Conservation (phyloP, 1,139 yeast species). For the Candida sojae region DNA sequence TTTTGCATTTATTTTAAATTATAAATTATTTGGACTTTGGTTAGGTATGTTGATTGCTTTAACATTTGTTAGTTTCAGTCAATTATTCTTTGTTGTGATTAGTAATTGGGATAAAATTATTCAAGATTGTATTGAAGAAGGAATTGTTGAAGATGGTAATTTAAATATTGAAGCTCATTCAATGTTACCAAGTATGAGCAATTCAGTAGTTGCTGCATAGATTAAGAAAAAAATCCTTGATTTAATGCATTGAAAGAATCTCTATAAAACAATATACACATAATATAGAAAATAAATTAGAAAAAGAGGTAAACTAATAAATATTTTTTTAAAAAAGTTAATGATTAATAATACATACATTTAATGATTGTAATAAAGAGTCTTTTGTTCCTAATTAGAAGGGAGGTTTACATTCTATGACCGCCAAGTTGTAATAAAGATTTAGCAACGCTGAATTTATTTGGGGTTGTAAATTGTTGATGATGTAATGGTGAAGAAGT, state of each 20-base stretch:
- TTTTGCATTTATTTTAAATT: constrained; percentile 48
- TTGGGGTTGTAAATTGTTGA: constrained; percentile 48
- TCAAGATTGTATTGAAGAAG: constrained; percentile 41
- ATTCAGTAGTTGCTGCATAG: constrained; percentile 3
- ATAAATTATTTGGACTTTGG: constrained; percentile 61
- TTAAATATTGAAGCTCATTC: constrained; percentile 33
- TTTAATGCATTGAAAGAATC: no score
- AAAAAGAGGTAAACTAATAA: background rate
- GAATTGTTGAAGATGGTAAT: constrained; percentile 38
- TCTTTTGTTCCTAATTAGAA: no score
- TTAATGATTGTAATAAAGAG: background rate
- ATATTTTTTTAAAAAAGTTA: background rate
- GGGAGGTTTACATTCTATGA: constrained; percentile 15
- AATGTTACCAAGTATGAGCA: constrained; percentile 36
- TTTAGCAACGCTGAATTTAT: constrained; percentile 50
- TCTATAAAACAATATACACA: no score
- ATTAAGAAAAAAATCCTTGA: no score
- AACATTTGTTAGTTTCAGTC: constrained; percentile 45
- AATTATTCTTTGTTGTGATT: constrained; percentile 44
- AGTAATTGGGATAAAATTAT: constrained; percentile 63
- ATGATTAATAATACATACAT: background rate
- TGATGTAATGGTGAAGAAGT: constrained; percentile 37
- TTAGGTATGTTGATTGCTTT: constrained; percentile 61
- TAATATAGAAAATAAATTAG: background rate
- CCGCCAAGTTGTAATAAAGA: constrained; percentile 48